Conservation (phyloP, 2,329 filamentous ascomycete genomes). For the Xylariaceae sp. region DNA sequence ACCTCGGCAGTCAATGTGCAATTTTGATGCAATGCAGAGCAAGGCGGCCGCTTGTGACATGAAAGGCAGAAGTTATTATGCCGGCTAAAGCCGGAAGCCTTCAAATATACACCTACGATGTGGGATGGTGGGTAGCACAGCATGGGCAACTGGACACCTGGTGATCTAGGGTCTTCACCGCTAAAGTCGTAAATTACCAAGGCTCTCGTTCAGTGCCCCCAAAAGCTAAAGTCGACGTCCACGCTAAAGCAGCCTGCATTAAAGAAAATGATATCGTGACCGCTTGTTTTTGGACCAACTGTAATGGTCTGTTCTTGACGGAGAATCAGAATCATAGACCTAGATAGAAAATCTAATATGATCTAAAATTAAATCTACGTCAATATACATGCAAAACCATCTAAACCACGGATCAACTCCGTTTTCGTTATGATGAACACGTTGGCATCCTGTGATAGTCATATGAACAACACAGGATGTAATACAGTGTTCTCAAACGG, state of each 20-base stretch:
- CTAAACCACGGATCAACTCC: constrained; percentile 17
- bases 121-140: constrained; percentile 13
- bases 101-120: too few species aligned
- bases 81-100: neutral
- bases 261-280: neutral
- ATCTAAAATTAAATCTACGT: constrained; percentile 16
- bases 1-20: constrained; percentile 9
- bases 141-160: too few species aligned
- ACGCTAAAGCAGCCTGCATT: neutral
- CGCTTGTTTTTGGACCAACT: constrained; percentile 3
- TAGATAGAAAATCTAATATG: constrained; percentile 6
- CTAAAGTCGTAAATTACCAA: neutral
- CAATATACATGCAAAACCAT: constrained; percentile 8
- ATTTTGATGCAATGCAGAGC: neutral
- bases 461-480: constrained; percentile 24
- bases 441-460: neutral
- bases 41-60: neutral
- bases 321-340: neutral
- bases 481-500: neutral
- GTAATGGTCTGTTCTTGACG: neutral
- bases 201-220: neutral
- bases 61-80: neutral
- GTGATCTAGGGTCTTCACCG: constrained; percentile 17
- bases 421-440: neutral
- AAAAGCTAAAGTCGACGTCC: neutral